phyloP scores from a whole-genome alignment of 345 rosid genomes.

The Noccaea caerulescens region DNA sequence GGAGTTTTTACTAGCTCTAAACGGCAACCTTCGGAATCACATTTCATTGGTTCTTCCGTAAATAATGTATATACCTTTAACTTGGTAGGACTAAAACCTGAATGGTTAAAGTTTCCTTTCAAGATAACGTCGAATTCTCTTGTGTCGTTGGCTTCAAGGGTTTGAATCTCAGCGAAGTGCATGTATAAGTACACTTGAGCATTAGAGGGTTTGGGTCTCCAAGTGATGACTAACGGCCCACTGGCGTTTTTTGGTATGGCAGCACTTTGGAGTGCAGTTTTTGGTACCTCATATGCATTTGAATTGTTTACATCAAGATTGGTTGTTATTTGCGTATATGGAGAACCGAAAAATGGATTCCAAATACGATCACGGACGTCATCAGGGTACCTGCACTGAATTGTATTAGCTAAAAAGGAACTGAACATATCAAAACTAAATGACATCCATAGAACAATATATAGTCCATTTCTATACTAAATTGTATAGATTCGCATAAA shows the following conservation, averaged over 20 bases:
- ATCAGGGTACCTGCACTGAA: slow-evolving; percentile 45
- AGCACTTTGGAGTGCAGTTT: slow-evolving; percentile 32
- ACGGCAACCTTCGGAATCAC: slow-evolving; percentile 21
- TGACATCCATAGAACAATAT: background rate
- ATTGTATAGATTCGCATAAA: no score
- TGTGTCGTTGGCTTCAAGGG: slow-evolving; percentile 25
- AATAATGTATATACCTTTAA: background rate
- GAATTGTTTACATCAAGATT: slow-evolving; percentile 33
- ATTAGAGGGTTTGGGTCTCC: background rate
- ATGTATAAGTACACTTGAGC: slow-evolving; percentile 41
- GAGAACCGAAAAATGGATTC: background rate
- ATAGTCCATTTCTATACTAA: no score
- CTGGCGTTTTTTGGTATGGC: slow-evolving; percentile 38
- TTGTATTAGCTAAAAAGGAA: background rate
- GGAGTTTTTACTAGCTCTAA: slow-evolving; percentile 28
- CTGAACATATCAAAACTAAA: background rate
- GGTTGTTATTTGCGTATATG: slow-evolving; percentile 23
- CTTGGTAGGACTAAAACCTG: slow-evolving; percentile 20
- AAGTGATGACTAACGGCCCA: background rate
- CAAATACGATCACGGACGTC: slow-evolving; percentile 54
- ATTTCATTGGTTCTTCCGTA: slow-evolving; percentile 6
- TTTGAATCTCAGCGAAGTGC: slow-evolving; percentile 44
- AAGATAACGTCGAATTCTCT: slow-evolving; percentile 29
- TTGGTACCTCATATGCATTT: slow-evolving; percentile 19
- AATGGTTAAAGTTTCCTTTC: slow-evolving; percentile 13